phyloP scores from a whole-genome alignment of 257 asterid species.

The Sherardia arvensis region DNA sequence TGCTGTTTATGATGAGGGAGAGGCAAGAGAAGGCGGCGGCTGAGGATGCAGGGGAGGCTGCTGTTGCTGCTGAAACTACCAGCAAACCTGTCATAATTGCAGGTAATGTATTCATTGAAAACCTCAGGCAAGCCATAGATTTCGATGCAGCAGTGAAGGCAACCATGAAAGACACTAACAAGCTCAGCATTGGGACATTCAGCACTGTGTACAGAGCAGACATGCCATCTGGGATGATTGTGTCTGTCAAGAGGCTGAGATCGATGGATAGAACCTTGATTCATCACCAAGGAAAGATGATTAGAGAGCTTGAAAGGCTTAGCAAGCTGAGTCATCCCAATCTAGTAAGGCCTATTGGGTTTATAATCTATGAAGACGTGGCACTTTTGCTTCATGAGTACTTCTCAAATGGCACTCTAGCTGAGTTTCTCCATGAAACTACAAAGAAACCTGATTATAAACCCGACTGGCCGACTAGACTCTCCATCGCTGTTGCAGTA shows the following conservation, averaged over 20 bases:
- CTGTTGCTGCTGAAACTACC: slow-evolving; percentile 32
- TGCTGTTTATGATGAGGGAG: slow-evolving; percentile 89
- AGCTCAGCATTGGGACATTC: slow-evolving; percentile 65
- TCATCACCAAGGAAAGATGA: slow-evolving; percentile 74
- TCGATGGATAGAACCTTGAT: slow-evolving; percentile 68
- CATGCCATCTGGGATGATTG: slow-evolving; percentile 87
- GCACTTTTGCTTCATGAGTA: slow-evolving; percentile 62
- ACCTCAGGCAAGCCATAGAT: slow-evolving; percentile 77
- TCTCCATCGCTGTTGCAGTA: slow-evolving; percentile 79
- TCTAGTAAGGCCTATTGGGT: slow-evolving; percentile 77
- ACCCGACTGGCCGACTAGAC: slow-evolving; percentile 84
- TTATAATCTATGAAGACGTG: slow-evolving; percentile 66
- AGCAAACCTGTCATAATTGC: slow-evolving; percentile 62
- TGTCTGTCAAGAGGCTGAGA: slow-evolving; percentile 66
- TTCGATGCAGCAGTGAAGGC: slow-evolving; percentile 79
- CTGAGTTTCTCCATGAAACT: slow-evolving; percentile 59
- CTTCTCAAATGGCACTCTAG: slow-evolving; percentile 57
- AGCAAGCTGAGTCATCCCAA: slow-evolving; percentile 78
- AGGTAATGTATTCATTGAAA: slow-evolving; percentile 73
- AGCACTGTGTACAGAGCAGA: slow-evolving; percentile 84
- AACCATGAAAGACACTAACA: slow-evolving; percentile 61
- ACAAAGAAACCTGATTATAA: slow-evolving; percentile 36
- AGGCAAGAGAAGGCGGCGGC: slow-evolving; percentile 72
- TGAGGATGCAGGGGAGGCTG: slow-evolving; percentile 28
- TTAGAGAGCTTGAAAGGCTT: slow-evolving; percentile 81